Percentiles rank a stretch among this genome's conserved stretches.
These are phyloP conservation scores for Fusarium nematophilum DNA, from an alignment of 2,329 filamentous ascomycete species.

Conservation along the genomic window DNA sequence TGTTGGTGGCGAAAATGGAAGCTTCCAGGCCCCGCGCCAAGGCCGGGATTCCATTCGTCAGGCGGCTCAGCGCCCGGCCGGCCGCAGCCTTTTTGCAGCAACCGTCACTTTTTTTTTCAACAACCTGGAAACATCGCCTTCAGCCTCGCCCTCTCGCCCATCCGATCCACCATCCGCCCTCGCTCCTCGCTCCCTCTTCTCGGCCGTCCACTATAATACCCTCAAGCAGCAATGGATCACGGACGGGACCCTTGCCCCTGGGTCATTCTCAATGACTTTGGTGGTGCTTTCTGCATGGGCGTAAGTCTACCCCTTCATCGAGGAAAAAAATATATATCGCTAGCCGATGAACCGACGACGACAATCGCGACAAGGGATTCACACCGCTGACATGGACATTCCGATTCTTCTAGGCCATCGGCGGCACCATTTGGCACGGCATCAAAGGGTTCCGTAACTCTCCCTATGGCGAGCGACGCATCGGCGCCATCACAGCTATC, in stretches of 20 bases:
- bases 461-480: conserved; percentile 91
- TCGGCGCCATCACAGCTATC: conserved; percentile 95
- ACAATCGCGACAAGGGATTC: conserved; percentile 8
- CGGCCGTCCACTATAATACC: conserved; percentile 8
- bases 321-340: background rate
- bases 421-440: conserved; percentile 92
- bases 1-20: conserved; percentile 5
- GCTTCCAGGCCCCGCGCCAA: conserved; percentile 21
- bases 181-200: conserved; percentile 11
- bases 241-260: conserved; percentile 96
- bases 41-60: conserved; percentile 22
- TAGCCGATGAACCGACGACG: conserved; percentile 3
- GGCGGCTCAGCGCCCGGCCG: conserved; percentile 25
- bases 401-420: conserved; percentile 67
- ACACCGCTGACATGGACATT: conserved; percentile 32
- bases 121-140: conserved; percentile 10
- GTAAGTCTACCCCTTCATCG: conserved; percentile 63
- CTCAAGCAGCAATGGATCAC: conserved; percentile 79
- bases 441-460: conserved; percentile 94
- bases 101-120: conserved; percentile 37
- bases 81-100: conserved; percentile 34
- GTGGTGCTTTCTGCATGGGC: conserved; percentile 96
- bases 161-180: background rate
- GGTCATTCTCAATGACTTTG: conserved; percentile 97
- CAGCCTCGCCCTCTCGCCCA: conserved; percentile 21